A percentile compares a stretch with the other conserved stretches of the same genome.
phyloP scores from a whole-genome alignment of 495 filamentous ascomycete genomes.

The Schizothecium vesticola region DNA sequence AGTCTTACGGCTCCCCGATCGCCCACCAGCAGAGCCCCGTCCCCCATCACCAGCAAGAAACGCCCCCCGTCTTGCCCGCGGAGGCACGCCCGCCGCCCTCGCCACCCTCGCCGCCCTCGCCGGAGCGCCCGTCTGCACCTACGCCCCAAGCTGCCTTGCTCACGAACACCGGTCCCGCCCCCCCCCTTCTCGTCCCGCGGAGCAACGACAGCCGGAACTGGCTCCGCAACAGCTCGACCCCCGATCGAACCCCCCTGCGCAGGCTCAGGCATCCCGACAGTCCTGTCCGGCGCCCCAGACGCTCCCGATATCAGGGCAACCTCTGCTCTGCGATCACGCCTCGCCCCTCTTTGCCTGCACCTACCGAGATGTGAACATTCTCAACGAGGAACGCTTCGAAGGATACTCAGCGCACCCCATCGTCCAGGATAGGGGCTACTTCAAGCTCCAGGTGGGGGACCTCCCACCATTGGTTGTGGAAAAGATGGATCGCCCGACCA shows the following conservation, averaged over 20 bases:
- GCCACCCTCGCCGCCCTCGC: background rate
- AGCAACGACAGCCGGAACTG: background rate
- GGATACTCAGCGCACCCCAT: constrained; percentile 24
- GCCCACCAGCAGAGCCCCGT: background rate
- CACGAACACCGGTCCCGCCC: background rate
- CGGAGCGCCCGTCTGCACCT: background rate
- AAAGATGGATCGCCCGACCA: constrained; percentile 20
- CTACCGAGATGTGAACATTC: constrained; percentile 25
- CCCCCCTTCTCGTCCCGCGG: background rate
- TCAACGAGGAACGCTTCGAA: constrained; percentile 30
- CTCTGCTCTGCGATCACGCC: constrained; percentile 10
- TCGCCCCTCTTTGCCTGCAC: constrained; percentile 27
- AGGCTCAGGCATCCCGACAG: background rate
- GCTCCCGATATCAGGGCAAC: background rate
- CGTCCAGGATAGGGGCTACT: constrained; percentile 26
- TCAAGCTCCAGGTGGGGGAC: constrained; percentile 27
- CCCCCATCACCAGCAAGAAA: background rate
- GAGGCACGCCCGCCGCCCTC: background rate
- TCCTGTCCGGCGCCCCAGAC: background rate
- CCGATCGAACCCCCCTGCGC: background rate
- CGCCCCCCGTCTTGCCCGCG: background rate
- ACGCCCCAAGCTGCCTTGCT: background rate
- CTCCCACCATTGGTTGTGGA: constrained; percentile 21
- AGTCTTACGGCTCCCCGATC: constrained; percentile 11
- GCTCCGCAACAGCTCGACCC: background rate